Conservation (phyloP, 495 filamentous ascomycete species). For the Daldinia decipiens region DNA sequence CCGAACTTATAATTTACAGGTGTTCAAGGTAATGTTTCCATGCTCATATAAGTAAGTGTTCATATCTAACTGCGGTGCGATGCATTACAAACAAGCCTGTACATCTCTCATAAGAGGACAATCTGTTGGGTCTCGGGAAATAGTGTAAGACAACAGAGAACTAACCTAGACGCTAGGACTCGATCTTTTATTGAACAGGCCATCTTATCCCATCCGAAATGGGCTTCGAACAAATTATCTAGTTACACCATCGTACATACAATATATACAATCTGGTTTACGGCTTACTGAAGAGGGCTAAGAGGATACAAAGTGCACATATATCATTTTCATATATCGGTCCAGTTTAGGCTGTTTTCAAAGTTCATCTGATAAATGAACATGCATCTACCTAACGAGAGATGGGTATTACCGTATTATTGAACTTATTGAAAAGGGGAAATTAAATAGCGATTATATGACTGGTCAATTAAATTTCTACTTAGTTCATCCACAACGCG, state of each 20-base stretch:
- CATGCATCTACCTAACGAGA: slow-evolving; percentile 17
- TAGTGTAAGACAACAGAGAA: slow-evolving; percentile 11
- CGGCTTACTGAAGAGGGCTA: neutral
- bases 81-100: slow-evolving; percentile 2
- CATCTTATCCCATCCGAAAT: neutral
- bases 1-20: no score
- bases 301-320: neutral
- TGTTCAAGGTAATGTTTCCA: no score
- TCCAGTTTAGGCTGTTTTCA: slow-evolving; percentile 37
- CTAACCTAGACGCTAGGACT: neutral
- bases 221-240: slow-evolving; percentile 6
- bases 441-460: slow-evolving; percentile 12
- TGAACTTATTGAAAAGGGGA: neutral
- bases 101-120: neutral
- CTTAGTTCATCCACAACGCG: slow-evolving; percentile 2
- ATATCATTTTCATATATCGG: neutral
- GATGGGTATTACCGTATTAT: slow-evolving; percentile 13
- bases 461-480: slow-evolving; percentile 8
- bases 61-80: slow-evolving; percentile 8
- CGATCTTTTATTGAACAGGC: neutral
- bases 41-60: neutral
- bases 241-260: slow-evolving; percentile 6
- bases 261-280: neutral
- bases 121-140: slow-evolving; percentile 7
- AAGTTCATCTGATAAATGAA: slow-evolving; percentile 24